Evolutionary conservation across 768 basidiomycete genomes (phyloP).

Genomic region (Pleurotus cornucopiae): DNA sequence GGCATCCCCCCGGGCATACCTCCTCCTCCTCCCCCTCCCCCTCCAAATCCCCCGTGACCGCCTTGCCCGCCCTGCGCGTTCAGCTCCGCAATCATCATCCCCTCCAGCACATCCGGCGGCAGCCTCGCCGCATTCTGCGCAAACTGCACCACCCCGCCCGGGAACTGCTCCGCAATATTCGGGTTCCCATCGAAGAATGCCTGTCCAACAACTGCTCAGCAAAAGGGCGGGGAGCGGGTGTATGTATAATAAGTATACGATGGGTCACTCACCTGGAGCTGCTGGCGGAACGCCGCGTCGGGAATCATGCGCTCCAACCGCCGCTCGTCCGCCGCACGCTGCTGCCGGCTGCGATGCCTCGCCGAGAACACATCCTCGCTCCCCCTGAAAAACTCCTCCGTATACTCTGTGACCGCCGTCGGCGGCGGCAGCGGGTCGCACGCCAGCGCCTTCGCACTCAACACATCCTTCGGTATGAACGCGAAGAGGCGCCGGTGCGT

Average conservation of each 20-base stretch:
- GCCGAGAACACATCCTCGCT: constrained; percentile 46
- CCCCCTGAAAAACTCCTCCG: constrained; percentile 70
- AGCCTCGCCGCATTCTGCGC: constrained; percentile 51
- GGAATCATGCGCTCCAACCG: constrained; percentile 53
- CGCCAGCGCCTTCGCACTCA: constrained; percentile 52
- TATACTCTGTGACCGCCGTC: constrained; percentile 55
- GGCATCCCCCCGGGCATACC: constrained; percentile 44
- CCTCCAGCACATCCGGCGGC: constrained; percentile 56
- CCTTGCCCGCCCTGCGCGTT: constrained; percentile 24
- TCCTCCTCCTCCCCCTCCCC: constrained; percentile 14
- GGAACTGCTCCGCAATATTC: constrained; percentile 50
- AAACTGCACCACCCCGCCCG: constrained; percentile 63
- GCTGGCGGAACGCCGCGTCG: constrained; percentile 51
- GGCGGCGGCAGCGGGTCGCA: constrained; percentile 88
- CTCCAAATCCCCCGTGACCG: constrained; percentile 25
- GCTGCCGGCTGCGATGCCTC: constrained; percentile 11
- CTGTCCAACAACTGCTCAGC: constrained; percentile 16
- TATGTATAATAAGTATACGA: background rate
- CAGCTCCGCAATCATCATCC: constrained; percentile 48
- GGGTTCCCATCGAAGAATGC: constrained; percentile 57
- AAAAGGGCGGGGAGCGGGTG: too few relatives aligned
- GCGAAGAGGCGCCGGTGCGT: constrained; percentile 56
- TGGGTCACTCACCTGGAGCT: constrained; percentile 43
- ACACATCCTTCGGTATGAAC: constrained; percentile 63
- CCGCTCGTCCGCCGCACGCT: constrained; percentile 35